Evolutionary conservation across 192 early-diverging fungal species (phyloP).

Genomic region (Entomortierella lignicola): DNA sequence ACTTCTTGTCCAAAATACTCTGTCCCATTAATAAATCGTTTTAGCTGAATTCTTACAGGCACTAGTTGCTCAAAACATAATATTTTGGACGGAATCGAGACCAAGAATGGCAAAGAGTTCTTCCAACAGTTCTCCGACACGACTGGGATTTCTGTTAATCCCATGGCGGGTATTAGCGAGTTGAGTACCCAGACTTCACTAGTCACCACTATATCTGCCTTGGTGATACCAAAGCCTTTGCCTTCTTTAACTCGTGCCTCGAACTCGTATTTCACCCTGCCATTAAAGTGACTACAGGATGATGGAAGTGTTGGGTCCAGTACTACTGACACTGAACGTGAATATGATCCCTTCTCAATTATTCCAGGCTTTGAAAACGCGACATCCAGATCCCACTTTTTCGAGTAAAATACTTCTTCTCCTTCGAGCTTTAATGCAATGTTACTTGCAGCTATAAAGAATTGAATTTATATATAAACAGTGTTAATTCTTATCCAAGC

Average conservation of each 20-base stretch:
- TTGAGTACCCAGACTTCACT: conserved; percentile 22
- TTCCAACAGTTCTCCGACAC: neutral
- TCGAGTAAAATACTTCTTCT: conserved; percentile 11
- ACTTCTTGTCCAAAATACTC: neutral
- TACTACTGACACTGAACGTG: conserved; percentile 1
- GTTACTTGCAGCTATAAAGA: neutral
- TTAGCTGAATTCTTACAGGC: neutral
- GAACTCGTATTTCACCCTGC: conserved; percentile 17
- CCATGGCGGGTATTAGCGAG: conserved; percentile 2
- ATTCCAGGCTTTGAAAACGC: conserved; percentile 4
- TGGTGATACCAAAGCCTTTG: conserved; percentile 1
- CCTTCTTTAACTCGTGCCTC: conserved; percentile 14
- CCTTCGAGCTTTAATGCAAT: neutral
- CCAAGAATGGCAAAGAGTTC: neutral
- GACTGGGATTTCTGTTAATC: neutral
- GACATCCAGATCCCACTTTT: conserved; percentile 19
- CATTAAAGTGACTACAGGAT: neutral
- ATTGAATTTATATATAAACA: neutral
- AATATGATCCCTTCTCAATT: conserved; percentile 10
- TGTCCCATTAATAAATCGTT: neutral
- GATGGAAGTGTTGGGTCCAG: conserved; percentile 13
- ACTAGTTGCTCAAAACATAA: conserved; percentile 2
- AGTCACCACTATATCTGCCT: neutral
- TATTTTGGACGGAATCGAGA: conserved; percentile 7
- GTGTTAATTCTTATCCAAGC: too few species aligned